Conservation (phyloP, 129 eudicot species). For the Helianthus tuberosus region DNA sequence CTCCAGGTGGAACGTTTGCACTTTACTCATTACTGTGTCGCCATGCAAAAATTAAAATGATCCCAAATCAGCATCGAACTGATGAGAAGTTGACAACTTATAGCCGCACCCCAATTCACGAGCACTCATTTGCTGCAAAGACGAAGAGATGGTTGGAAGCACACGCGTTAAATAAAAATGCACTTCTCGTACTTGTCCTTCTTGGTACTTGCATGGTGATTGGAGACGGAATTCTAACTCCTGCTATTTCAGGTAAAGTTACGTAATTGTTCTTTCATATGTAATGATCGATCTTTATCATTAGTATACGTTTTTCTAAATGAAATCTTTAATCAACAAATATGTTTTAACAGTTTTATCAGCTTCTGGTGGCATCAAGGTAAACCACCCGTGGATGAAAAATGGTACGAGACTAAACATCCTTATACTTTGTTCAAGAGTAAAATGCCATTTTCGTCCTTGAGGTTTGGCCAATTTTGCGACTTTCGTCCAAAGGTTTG, state of each 20-base stretch:
- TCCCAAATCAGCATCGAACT: constrained; percentile 64
- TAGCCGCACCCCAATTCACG: constrained; percentile 43
- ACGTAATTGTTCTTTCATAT: neutral
- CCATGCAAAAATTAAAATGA: constrained; percentile 50
- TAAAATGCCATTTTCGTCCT: too few species aligned
- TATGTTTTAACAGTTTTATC: constrained; percentile 63
- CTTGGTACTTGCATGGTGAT: constrained; percentile 75
- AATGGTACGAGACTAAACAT: constrained; percentile 42
- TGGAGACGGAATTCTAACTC: constrained; percentile 70
- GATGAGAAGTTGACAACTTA: constrained; percentile 55
- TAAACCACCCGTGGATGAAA: constrained; percentile 76
- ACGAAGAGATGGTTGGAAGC: constrained; percentile 41
- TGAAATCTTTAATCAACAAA: constrained; percentile 5
- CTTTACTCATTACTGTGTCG: constrained; percentile 64
- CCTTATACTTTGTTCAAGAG: neutral
- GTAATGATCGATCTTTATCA: too few species aligned
- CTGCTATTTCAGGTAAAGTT: constrained; percentile 43
- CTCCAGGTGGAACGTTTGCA: constrained; percentile 73
- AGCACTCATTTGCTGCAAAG: constrained; percentile 62
- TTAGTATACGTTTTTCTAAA: neutral
- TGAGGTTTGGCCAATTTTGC: too few species aligned
- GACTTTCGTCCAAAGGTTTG: too few species aligned
- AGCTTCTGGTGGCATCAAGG: constrained; percentile 83
- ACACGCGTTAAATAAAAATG: constrained; percentile 38
- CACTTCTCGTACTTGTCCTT: constrained; percentile 54